phyloP scores from a whole-genome alignment of 2,329 filamentous ascomycete species.

The Lasiodiplodia citricola region DNA sequence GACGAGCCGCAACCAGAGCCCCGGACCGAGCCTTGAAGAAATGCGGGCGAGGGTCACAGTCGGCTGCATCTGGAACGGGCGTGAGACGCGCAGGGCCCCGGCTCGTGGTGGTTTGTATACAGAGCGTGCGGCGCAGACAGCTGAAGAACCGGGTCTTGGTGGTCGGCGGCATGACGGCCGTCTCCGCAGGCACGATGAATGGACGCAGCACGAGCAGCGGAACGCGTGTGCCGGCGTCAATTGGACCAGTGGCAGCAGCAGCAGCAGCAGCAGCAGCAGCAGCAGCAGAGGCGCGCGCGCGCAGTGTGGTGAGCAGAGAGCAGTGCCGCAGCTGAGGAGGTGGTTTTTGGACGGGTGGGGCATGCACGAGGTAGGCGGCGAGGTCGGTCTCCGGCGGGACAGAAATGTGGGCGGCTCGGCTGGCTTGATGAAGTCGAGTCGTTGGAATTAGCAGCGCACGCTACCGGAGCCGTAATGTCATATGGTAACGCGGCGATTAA shows the following conservation, averaged over 20 bases:
- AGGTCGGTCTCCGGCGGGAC: not conserved
- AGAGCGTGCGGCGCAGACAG: not conserved
- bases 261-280: not conserved
- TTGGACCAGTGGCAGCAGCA: not conserved
- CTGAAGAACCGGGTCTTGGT: not conserved
- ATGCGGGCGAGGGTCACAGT: conserved; percentile 4
- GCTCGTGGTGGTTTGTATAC: not conserved
- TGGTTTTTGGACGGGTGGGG: not conserved
- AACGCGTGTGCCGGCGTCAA: not conserved
- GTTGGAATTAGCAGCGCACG: conserved; percentile 16
- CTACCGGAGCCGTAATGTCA: not conserved
- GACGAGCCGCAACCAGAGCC: not conserved
- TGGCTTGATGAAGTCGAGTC: not conserved
- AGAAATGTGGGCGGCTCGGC: not conserved
- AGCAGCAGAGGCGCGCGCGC: not conserved
- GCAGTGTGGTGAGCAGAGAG: not conserved
- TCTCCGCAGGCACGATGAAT: conserved; percentile 1
- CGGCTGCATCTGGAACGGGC: not conserved
- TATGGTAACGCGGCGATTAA: conserved; percentile 10
- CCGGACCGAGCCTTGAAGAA: conserved; percentile 18
- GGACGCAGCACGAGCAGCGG: not conserved
- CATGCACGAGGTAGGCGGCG: not conserved
- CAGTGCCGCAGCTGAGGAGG: not conserved
- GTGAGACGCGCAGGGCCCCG: not conserved
- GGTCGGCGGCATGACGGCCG: not conserved